Conservation (phyloP, 208 protist genomes). For the Phytomonas francai region DNA sequence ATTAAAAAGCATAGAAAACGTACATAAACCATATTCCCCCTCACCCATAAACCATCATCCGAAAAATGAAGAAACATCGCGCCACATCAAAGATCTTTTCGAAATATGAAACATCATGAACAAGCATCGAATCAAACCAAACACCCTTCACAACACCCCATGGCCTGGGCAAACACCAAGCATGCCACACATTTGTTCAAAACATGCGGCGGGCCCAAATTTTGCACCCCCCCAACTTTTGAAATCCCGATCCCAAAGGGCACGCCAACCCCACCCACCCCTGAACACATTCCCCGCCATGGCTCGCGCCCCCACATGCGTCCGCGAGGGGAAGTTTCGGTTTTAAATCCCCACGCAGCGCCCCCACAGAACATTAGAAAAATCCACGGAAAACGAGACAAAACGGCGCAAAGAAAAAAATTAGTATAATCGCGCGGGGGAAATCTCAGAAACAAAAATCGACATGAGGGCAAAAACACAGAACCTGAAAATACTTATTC, state of each 20-base stretch:
- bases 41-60: no score
- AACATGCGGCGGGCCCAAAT: neutral
- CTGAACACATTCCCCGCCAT: neutral
- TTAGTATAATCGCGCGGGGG: neutral
- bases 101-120: no score
- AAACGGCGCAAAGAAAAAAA: constrained; percentile 7
- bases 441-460: constrained; percentile 1
- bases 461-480: constrained; percentile 7
- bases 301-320: neutral
- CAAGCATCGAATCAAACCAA: no score
- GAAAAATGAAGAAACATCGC: no score
- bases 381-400: neutral
- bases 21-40: no score
- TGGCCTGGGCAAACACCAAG: no score
- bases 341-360: neutral
- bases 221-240: neutral
- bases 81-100: no score
- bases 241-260: neutral
- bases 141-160: no score
- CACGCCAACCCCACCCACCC: neutral
- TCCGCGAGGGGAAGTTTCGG: neutral
- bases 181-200: no score
- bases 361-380: neutral
- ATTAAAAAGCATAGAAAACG: no score
- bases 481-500: neutral